Evolutionary conservation across 108 stramenopile genomes (phyloP).

Genomic region (Discostella pseudostelligera): DNA sequence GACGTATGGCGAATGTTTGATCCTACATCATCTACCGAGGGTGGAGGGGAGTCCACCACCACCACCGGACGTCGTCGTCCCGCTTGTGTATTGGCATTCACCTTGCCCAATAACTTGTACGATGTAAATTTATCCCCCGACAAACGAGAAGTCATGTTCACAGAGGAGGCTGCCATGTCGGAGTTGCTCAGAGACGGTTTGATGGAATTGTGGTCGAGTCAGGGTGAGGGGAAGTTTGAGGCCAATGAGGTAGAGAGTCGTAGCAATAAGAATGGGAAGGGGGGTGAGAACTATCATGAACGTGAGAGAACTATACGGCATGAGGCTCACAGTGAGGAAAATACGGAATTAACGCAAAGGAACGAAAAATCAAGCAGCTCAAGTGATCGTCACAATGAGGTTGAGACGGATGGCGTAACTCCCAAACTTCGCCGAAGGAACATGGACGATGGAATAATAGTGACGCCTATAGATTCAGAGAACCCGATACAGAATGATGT

Average conservation of each 20-base stretch:
- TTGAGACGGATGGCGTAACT: conserved; percentile 9
- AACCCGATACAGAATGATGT: neutral
- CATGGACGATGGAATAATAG: neutral
- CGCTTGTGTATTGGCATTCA: conserved; percentile 82
- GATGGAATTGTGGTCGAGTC: conserved; percentile 52
- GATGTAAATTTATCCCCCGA: conserved; percentile 97
- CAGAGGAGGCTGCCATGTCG: conserved; percentile 63
- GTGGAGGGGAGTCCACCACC: too few relatives aligned
- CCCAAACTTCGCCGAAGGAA: conserved; percentile 5
- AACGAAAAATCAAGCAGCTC: neutral
- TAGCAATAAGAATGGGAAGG: conserved; percentile 7
- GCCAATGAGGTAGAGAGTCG: conserved; percentile 51
- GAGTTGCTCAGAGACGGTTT: conserved; percentile 52
- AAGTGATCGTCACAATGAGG: neutral
- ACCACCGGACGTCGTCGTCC: conserved; percentile 59
- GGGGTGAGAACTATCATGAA: neutral
- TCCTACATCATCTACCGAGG: conserved; percentile 8
- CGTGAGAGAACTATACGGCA: neutral
- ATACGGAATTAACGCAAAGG: neutral
- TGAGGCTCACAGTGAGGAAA: neutral
- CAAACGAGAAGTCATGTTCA: conserved; percentile 92
- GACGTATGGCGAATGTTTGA: conserved; percentile 88
- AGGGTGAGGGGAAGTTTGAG: conserved; percentile 64
- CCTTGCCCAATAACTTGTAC: conserved; percentile 76
- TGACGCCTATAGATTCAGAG: conserved; percentile 3